Conservation (phyloP, 2,329 filamentous ascomycete species). For the Aspergillus vadensis region DNA sequence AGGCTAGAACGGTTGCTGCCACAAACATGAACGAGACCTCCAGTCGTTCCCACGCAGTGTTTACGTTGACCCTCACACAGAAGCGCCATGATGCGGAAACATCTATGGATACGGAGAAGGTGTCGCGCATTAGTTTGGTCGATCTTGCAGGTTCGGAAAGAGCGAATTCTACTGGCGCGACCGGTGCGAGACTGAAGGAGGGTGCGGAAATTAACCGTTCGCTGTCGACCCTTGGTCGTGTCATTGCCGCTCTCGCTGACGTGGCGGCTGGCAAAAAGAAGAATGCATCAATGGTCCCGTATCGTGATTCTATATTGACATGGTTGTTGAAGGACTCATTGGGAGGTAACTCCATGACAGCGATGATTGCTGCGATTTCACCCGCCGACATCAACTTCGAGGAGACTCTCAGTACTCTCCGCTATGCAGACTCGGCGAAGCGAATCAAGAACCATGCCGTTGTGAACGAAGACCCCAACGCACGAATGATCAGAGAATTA, state of each 20-base stretch:
- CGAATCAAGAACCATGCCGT: slow-evolving; percentile 99
- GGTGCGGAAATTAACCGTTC: slow-evolving; percentile 98
- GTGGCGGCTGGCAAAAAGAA: slow-evolving; percentile 81
- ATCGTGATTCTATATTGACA: slow-evolving; percentile 93
- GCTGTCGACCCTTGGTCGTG: slow-evolving; percentile 91
- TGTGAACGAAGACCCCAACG: slow-evolving; percentile 98
- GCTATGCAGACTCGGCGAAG: slow-evolving; percentile 97
- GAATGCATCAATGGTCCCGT: slow-evolving; percentile 77
- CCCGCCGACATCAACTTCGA: slow-evolving; percentile 99
- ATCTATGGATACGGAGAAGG: slow-evolving; percentile 96
- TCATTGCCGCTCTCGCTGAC: slow-evolving; percentile 94
- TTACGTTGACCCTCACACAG: slow-evolving; percentile 92
- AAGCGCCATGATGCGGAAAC: slow-evolving; percentile 89
- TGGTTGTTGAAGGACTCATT: slow-evolving; percentile 97
- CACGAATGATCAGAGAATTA: slow-evolving; percentile 95
- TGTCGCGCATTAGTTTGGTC: slow-evolving; percentile 95
- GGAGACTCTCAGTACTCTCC: slow-evolving; percentile 90
- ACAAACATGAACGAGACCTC: slow-evolving; percentile 99
- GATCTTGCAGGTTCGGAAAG: slow-evolving; percentile 97
- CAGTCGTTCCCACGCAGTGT: slow-evolving; percentile 96
- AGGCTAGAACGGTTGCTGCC: slow-evolving; percentile 93
- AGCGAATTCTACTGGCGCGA: slow-evolving; percentile 95
- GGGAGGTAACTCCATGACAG: slow-evolving; percentile 98
- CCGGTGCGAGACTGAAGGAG: slow-evolving; percentile 91
- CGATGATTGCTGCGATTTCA: slow-evolving; percentile 99